phyloP scores from a whole-genome alignment of 2,329 filamentous ascomycete genomes.

The Epichloe hybrida region DNA sequence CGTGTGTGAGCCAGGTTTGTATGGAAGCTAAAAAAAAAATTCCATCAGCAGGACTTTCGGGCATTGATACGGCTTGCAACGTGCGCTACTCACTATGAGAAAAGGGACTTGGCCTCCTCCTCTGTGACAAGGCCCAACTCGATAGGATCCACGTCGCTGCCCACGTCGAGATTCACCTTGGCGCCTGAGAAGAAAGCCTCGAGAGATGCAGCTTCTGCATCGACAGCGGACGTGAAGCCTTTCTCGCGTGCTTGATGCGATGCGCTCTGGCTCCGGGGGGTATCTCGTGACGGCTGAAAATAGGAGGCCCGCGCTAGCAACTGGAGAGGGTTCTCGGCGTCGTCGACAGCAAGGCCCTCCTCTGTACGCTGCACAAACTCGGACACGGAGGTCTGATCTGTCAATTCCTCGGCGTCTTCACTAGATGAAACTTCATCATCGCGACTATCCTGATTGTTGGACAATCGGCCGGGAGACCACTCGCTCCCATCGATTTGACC shows the following conservation, averaged over 20 bases:
- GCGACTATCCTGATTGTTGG: slow-evolving; percentile 12
- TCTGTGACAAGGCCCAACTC: slow-evolving; percentile 54
- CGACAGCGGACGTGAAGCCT: neutral
- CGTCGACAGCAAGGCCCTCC: slow-evolving; percentile 49
- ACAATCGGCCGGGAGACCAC: slow-evolving; percentile 4
- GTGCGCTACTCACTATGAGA: slow-evolving; percentile 41
- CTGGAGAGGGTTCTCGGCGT: slow-evolving; percentile 63
- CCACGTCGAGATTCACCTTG: slow-evolving; percentile 48
- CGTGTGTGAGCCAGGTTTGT: slow-evolving; percentile 57
- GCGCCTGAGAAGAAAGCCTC: slow-evolving; percentile 55
- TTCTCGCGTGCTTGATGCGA: slow-evolving; percentile 11
- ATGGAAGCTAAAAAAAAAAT: slow-evolving; percentile 56
- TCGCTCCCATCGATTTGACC: slow-evolving; percentile 14
- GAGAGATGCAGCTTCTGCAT: slow-evolving; percentile 26
- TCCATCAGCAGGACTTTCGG: neutral
- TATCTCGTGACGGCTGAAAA: slow-evolving; percentile 39
- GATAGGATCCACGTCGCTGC: slow-evolving; percentile 53
- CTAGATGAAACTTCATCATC: slow-evolving; percentile 19
- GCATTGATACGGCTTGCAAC: neutral
- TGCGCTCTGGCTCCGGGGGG: slow-evolving; percentile 13
- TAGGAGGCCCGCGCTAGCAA: slow-evolving; percentile 61
- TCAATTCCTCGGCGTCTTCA: slow-evolving; percentile 19
- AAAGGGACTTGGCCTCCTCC: slow-evolving; percentile 50
- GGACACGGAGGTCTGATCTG: slow-evolving; percentile 13
- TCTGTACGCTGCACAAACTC: slow-evolving; percentile 20